phyloP scores from a whole-genome alignment of 1,284 basidiomycete species.

The Schizophyllum commune region DNA sequence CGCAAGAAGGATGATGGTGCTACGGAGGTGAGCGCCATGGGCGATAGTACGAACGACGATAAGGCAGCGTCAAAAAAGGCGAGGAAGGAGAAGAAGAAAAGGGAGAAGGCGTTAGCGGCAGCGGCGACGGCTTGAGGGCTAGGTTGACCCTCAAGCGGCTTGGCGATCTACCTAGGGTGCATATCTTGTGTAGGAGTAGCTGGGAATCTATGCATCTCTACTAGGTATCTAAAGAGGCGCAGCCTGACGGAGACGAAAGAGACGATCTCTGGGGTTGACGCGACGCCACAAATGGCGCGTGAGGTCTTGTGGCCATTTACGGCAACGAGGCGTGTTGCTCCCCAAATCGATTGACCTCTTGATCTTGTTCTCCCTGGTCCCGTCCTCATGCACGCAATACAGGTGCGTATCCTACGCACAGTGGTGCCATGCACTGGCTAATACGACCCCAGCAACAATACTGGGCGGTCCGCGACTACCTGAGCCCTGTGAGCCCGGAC shows the following conservation, averaged over 20 bases:
- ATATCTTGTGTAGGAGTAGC: no score
- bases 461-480: constrained; percentile 94
- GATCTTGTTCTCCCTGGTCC: not conserved
- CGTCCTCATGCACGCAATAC: constrained; percentile 62
- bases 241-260: no score
- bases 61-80: constrained; percentile 6
- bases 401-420: constrained; percentile 31
- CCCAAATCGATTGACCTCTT: no score
- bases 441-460: constrained; percentile 62
- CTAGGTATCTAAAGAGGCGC: no score
- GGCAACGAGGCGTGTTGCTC: no score
- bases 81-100: constrained; percentile 18
- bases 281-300: no score
- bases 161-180: no score
- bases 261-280: no score
- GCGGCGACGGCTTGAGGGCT: not conserved
- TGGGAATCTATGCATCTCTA: no score
- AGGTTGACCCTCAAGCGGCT: no score
- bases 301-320: no score
- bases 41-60: constrained; percentile 3
- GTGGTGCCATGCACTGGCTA: constrained; percentile 4
- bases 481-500: constrained; percentile 73
- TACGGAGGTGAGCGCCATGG: not conserved
- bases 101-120: constrained; percentile 8
- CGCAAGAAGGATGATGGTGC: constrained; percentile 4